Base-by-base conservation (phyloP, 2,329 filamentous ascomycete genomes). In the Sporothrix pallida region DNA sequence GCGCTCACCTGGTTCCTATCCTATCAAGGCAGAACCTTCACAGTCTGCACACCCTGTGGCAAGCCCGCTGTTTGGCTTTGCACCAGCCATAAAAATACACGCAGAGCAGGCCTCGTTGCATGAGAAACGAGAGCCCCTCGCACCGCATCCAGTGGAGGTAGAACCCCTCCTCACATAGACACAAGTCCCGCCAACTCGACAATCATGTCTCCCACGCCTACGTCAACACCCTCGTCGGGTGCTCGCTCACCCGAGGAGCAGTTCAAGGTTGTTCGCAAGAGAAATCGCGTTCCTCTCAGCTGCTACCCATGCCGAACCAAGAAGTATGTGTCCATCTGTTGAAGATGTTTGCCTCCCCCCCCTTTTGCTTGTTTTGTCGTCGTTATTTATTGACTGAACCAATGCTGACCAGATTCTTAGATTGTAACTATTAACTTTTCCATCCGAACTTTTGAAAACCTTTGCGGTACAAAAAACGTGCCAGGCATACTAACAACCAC, bases 231-330 rank as follows among this genome's bases (percentile, higher is more conserved):
- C 9, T 96, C 94, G 76, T 90, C 90, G 74, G 89, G 92, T 76
- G 87, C 85, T 31, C 91, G 92, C 76, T 97, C 94, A 62, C 94
- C 95, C 48, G 93, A 97, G 81, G 90, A 93, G 71, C 92, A 95
- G 77, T 97, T 93, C 79, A 90, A 93, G 78, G 91, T 98, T 70
- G 93, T 98, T 74, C 91, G 95, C 77, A 97, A 97, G 85, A 90
- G 95, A 81, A 98, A 98, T 80, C 88, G 95, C 74, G 91, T 98
- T 17, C 95, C 95, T 65, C 86, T 98, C 69, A 98, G 94, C 79
- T 98, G 95, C 81, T 93, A 91, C 77, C 93, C 95, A 46, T 98
- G 95, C 82, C 89, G 95, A 80, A 93, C 95, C 79, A 91, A 95
- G 84, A 98, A 98, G 93, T 96, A 70, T 12, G 70, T 68, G 15